phyloP scores from a whole-genome alignment of 345 rosid genomes.

The Bretschneidera sinensis region DNA sequence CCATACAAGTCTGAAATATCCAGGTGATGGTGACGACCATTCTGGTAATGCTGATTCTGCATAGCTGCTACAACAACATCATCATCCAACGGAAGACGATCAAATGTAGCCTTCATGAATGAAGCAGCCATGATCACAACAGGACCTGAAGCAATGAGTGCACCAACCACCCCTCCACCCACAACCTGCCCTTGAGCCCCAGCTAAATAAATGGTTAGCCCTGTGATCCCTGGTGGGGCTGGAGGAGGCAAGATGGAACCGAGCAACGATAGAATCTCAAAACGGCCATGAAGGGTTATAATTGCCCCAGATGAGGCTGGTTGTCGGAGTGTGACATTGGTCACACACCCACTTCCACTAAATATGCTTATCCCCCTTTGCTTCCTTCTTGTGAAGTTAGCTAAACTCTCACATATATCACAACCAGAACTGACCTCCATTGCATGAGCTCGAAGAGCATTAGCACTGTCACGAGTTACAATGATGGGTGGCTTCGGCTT shows the following conservation, averaged over 20 bases:
- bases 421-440: constrained; percentile 93
- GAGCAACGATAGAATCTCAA: constrained; percentile 84
- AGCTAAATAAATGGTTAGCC: constrained; percentile 82
- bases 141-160: constrained; percentile 89
- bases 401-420: constrained; percentile 69
- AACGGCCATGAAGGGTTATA: constrained; percentile 90
- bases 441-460: constrained; percentile 78
- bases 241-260: constrained; percentile 94
- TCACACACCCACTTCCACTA: constrained; percentile 80
- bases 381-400: constrained; percentile 70
- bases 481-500: constrained; percentile 97
- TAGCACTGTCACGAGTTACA: constrained; percentile 82
- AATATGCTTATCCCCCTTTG: constrained; percentile 80
- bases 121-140: constrained; percentile 88
- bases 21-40: constrained; percentile 45
- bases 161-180: constrained; percentile 84
- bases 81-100: constrained; percentile 81
- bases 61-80: constrained; percentile 47
- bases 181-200: constrained; percentile 95
- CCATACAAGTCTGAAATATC: constrained; percentile 62
- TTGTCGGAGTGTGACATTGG: constrained; percentile 82
- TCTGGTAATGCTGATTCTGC: constrained; percentile 57
- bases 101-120: constrained; percentile 85
- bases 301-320: constrained; percentile 77
- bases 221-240: constrained; percentile 79